phyloP scores from a whole-genome alignment of 208 protist species.

The Trichomonas tenax region DNA sequence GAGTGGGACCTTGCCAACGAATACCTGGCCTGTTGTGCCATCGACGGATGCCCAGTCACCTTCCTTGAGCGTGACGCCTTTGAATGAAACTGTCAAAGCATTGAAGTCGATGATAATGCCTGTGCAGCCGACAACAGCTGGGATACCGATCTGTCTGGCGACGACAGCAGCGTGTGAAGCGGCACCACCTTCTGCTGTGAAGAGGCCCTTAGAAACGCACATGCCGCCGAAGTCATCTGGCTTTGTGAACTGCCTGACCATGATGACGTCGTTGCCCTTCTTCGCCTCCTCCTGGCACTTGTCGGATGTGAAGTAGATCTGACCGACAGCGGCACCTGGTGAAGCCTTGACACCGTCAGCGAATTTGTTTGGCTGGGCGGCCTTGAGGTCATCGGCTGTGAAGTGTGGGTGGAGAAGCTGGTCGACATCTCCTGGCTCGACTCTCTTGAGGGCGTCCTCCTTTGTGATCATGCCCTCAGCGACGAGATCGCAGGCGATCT shows the following conservation, averaged over 20 bases:
- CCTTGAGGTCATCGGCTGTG: background rate
- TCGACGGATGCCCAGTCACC: background rate
- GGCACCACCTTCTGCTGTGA: background rate
- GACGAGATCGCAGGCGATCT: background rate
- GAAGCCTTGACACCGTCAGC: background rate
- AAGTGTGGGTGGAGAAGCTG: background rate
- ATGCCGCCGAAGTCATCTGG: background rate
- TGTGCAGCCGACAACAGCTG: background rate
- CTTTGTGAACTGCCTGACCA: background rate
- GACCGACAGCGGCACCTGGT: background rate
- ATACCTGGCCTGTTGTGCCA: background rate
- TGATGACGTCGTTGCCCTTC: background rate
- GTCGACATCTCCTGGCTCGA: background rate
- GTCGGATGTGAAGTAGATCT: background rate
- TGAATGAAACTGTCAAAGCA: background rate
- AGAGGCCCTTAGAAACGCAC: background rate
- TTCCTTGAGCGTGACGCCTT: background rate
- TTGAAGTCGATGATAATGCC: background rate
- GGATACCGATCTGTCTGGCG: background rate
- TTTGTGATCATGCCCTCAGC: background rate
- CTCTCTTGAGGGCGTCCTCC: background rate
- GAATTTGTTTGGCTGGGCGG: background rate
- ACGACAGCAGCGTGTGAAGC: background rate
- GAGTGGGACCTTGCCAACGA: background rate
- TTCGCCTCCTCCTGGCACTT: background rate